phyloP scores from a whole-genome alignment of 2,329 filamentous ascomycete species.

The Penicillium sp. region DNA sequence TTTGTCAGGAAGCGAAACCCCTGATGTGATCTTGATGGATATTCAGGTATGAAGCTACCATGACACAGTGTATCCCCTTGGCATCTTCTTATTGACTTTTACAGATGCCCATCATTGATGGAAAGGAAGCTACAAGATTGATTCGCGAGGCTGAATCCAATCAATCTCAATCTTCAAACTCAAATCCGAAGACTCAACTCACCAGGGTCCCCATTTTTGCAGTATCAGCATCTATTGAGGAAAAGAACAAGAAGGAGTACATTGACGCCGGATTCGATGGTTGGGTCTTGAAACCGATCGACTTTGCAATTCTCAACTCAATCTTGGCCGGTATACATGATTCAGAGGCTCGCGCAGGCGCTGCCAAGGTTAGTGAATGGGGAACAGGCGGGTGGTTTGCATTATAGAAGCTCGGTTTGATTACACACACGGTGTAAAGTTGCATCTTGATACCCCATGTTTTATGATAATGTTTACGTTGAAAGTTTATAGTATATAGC shows the following conservation, averaged over 20 bases:
- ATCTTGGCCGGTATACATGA: constrained; percentile 71
- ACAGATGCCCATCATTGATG: constrained; percentile 94
- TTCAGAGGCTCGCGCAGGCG: constrained; percentile 56
- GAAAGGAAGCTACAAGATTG: constrained; percentile 79
- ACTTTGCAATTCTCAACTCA: constrained; percentile 71
- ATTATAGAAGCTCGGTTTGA: too few relatives aligned
- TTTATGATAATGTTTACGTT: too few relatives aligned
- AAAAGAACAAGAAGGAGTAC: constrained; percentile 69
- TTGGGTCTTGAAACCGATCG: constrained; percentile 88
- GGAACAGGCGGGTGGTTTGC: constrained; percentile 84
- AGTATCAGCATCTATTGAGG: constrained; percentile 80
- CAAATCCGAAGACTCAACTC: constrained; percentile 59
- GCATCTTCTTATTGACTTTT: neutral
- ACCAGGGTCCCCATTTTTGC: constrained; percentile 79
- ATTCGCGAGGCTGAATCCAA: constrained; percentile 72
- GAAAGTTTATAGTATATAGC: too few relatives aligned
- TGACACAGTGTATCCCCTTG: neutral
- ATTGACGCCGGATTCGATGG: constrained; percentile 81
- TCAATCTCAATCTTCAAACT: constrained; percentile 54
- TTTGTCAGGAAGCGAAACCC: constrained; percentile 61
- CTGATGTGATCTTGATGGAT: constrained; percentile 88
- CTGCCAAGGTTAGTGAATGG: constrained; percentile 70
- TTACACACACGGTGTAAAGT: too few relatives aligned
- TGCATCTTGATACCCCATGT: too few relatives aligned
- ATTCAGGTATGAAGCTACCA: constrained; percentile 51